These are phyloP conservation scores for Terana coerulea DNA, from an alignment of 768 basidiomycete species.

Conservation along the genomic window DNA sequence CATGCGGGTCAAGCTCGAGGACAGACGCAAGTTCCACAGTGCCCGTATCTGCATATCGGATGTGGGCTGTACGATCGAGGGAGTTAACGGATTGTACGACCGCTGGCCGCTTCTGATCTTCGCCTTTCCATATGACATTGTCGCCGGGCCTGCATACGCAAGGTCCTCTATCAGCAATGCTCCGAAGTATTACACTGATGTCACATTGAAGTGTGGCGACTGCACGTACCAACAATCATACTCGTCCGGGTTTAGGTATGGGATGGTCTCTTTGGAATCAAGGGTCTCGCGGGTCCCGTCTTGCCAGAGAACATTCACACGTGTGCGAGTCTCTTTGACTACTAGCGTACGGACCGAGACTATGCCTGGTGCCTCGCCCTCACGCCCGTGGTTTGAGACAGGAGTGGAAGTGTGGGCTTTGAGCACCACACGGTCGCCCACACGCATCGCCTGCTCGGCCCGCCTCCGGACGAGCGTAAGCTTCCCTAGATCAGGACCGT, in stretches of 20 bases:
- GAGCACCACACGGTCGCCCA: slow-evolving; percentile 69
- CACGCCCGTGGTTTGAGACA: slow-evolving; percentile 57
- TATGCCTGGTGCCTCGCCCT: slow-evolving; percentile 38
- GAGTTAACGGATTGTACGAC: slow-evolving; percentile 80
- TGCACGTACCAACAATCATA: slow-evolving; percentile 89
- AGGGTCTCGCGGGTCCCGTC: slow-evolving; percentile 67
- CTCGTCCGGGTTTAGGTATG: slow-evolving; percentile 86
- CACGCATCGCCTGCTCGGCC: slow-evolving; percentile 60
- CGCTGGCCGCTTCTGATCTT: slow-evolving; percentile 60
- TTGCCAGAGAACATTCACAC: slow-evolving; percentile 80
- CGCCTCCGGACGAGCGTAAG: slow-evolving; percentile 60
- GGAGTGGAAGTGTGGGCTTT: slow-evolving; percentile 47
- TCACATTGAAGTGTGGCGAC: too few species aligned
- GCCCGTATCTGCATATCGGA: slow-evolving; percentile 54
- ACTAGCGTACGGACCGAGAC: slow-evolving; percentile 55
- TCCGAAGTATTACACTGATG: not conserved
- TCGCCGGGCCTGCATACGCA: slow-evolving; percentile 74
- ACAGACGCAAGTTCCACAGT: slow-evolving; percentile 67
- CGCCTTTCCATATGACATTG: slow-evolving; percentile 79
- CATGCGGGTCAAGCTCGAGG: slow-evolving; percentile 87
- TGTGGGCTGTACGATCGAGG: slow-evolving; percentile 61
- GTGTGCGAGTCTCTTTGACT: slow-evolving; percentile 71
- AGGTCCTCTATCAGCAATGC: not conserved
- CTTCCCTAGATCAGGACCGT: slow-evolving; percentile 55
- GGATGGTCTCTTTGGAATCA: slow-evolving; percentile 64